Percentiles rank a stretch among this genome's conserved stretches.
These are phyloP conservation scores for Ilex aquifolium DNA, from an alignment of 257 asterid genomes.

Conservation along the genomic window DNA sequence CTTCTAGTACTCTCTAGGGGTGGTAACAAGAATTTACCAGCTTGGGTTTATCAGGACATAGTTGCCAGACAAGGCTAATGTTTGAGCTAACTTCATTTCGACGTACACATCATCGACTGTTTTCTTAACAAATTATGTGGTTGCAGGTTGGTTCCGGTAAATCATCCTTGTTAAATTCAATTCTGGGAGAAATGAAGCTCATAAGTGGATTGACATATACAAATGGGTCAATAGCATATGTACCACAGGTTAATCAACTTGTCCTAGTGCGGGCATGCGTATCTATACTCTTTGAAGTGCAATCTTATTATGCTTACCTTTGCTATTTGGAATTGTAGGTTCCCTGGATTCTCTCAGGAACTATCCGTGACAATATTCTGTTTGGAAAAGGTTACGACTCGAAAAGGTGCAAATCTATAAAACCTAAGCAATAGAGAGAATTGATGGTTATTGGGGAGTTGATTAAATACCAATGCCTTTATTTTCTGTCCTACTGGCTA, in stretches of 20 bases:
- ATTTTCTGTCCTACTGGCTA: neutral
- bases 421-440: too few relatives aligned
- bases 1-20: too few relatives aligned
- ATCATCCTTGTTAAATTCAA: constrained; percentile 72
- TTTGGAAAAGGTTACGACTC: constrained; percentile 66
- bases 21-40: too few relatives aligned
- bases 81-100: too few relatives aligned
- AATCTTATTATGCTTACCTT: constrained; percentile 9
- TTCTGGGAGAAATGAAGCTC: constrained; percentile 73
- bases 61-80: too few relatives aligned
- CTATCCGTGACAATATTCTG: constrained; percentile 84
- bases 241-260: constrained; percentile 67
- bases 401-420: constrained; percentile 36
- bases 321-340: constrained; percentile 38
- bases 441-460: neutral
- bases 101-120: neutral
- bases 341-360: constrained; percentile 95
- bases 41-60: too few relatives aligned
- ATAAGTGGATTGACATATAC: constrained; percentile 47
- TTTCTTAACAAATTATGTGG: constrained; percentile 1
- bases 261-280: constrained; percentile 6
- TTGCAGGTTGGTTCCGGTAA: constrained; percentile 95
- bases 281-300: neutral
- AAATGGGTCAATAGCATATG: constrained; percentile 69
- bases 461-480: neutral